Base-by-base conservation (phyloP, 495 filamentous ascomycete genomes). In the Penicillium riverlandense region DNA sequence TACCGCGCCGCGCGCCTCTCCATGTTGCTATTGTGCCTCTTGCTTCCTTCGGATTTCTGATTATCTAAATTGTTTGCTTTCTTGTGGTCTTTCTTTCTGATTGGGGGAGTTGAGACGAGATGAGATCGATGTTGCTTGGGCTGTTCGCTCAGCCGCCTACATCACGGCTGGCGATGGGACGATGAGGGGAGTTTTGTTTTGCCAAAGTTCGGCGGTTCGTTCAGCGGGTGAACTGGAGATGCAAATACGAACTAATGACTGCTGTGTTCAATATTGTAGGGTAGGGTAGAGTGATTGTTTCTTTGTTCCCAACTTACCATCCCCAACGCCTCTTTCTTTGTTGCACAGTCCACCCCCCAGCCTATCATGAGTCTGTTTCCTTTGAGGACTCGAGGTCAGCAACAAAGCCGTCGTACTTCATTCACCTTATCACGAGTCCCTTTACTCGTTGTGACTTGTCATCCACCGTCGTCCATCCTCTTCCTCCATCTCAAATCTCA, bases 171-270 rank as follows among this genome's bases (percentile, higher is more conserved):
- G 32, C 3, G 32, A 3, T 12, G 6, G 32, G 32, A 22, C 6
- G 22, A 22, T 22, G 22, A 22, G 22, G 4, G 22, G 22, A 4
- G 2, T 22, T 22, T 22, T 22, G 22, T 22, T 22, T 22, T 22
- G 22, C 22, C 22, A 22, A 22, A 22, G 29, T 41, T 32, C 35
- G 36, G 37, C 29, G 38, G 38, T 41, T 41, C 22, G 37, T 40
- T 32, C 14, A 35, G 41, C 46, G 42, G 40, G 48, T 45, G 43
- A 53, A 41, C 32, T 47, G 48, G 52, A 56, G 44, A 53, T 57
- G 51, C 57, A 54, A 57, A 48, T 52, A 52, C 48, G 54, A 54
- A 51, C 40, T 59, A 51, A 54, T 57, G 35, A 32, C 40, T 50
- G 44, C 44, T 41, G 39, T 40, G 34, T 14, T 45, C 22, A 22